Percentiles rank a stretch among this genome's conserved stretches.
phyloP scores from a whole-genome alignment of 169 alveolate species.

The Amoebophrya sp. region DNA sequence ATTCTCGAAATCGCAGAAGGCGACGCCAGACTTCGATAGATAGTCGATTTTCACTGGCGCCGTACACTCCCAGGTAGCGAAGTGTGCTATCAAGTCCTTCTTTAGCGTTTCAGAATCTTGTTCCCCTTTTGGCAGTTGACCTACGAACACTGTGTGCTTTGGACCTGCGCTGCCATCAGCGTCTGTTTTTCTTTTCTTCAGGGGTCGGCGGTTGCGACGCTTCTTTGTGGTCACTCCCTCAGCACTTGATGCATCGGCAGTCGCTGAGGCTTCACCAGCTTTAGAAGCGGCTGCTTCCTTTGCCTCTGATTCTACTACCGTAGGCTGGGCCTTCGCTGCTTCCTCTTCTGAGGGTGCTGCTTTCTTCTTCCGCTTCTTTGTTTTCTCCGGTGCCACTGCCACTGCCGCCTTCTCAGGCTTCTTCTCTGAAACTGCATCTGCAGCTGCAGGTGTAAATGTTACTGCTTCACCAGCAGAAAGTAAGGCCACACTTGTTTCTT shows the following conservation, averaged over 20 bases:
- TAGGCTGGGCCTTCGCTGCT: not conserved
- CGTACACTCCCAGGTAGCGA: not conserved
- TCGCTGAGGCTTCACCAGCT: not conserved
- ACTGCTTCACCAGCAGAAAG: not conserved
- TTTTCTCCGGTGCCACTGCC: not conserved
- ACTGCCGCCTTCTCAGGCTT: not conserved
- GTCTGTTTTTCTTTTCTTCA: not conserved
- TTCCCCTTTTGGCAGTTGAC: not conserved
- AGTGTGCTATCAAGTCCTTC: not conserved
- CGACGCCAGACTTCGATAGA: not conserved
- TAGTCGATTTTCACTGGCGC: not conserved
- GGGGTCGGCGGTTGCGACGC: not conserved
- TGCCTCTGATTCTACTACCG: not conserved
- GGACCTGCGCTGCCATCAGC: too few relatives aligned
- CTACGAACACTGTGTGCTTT: not conserved
- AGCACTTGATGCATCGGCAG: not conserved
- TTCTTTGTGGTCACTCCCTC: not conserved
- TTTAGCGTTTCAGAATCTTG: not conserved
- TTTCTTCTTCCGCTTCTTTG: not conserved
- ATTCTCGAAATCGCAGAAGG: not conserved
- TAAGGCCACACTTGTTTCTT: not conserved
- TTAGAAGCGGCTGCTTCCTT: not conserved
- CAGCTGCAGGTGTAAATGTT: not conserved
- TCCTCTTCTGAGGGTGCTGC: not conserved
- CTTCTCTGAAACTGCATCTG: not conserved